Evolutionary conservation across 345 rosid species (phyloP), one percentile per base, ranked within the genome.

Genomic region (Acer saccharum): DNA sequence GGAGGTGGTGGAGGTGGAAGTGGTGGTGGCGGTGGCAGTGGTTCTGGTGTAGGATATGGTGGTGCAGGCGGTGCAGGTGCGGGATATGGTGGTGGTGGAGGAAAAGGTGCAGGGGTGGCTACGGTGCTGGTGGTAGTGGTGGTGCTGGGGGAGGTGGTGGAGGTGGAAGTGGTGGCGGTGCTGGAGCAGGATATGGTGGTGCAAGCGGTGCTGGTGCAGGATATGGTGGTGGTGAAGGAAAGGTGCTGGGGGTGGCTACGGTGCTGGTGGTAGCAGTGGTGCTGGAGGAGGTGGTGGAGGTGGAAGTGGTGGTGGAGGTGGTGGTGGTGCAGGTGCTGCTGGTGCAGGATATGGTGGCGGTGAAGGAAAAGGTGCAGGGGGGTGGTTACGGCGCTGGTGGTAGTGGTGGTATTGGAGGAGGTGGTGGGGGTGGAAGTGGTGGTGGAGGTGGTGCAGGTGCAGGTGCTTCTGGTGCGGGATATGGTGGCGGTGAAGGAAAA

Each of bases 331-430:
- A 12, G 88, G 84, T 0, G 64, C 66, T 76, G 74, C 68, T 12
- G 88, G 84, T 1, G 64, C 69, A 70, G 88, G 70, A 7, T 60
- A 68, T 6, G 87, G 80, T 43, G 66, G 60, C 12, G 86, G 46
- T 43, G 10, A 43, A 43, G 46, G 46, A 43, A 43, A 43, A 43
- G 46, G 46, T 43, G 46, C 46, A 7, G n/a, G 46, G 82, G 2
- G 71, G 68, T 9, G 88, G 86, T 7, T 63, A 55, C 9, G 86
- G 83, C 4, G 74, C 41, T 2, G 83, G 83, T 65, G 39, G 39
- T 35, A 35, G 6, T 35, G 39, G 6, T 4, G 82, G 84, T 20
- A 82, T 72, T 1, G 83, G 86, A 1, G 84, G 82, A 1, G 75
- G 78, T 0, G 75, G 79, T 21, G 85, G 78, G 2, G 1, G 65